These are phyloP conservation scores for Ordospora colligata DNA, from an alignment of 371 early-diverging fungal species.

Conservation along the genomic window DNA sequence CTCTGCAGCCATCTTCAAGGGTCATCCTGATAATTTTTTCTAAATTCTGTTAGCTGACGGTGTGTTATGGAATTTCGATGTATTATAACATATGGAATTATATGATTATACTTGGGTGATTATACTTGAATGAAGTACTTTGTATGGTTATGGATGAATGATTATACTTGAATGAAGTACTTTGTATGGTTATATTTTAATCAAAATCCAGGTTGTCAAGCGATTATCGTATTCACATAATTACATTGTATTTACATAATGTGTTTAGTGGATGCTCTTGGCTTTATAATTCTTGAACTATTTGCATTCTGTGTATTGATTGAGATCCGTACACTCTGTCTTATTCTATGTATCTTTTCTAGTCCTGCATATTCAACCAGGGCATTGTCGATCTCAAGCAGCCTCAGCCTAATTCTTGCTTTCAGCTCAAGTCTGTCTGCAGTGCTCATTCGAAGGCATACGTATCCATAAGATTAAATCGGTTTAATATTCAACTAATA, in stretches of 20 bases:
- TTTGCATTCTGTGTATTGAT: background rate
- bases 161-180: no score
- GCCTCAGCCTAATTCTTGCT: background rate
- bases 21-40: background rate
- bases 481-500: no score
- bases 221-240: no score
- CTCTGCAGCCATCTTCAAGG: constrained; percentile 29
- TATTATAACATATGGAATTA: no score
- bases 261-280: background rate
- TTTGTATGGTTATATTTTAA: no score
- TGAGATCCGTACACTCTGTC: background rate
- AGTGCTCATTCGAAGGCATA: background rate
- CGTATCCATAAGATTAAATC: no score
- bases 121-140: no score
- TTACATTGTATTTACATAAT: background rate
- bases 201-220: no score
- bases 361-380: background rate
- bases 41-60: background rate
- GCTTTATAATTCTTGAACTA: background rate
- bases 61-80: background rate
- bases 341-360: background rate
- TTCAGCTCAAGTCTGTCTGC: background rate
- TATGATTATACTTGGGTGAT: no score
- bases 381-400: background rate
- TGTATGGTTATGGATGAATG: no score